Percentiles rank a stretch among this genome's conserved stretches.
Evolutionary conservation across 2,329 filamentous ascomycete genomes (phyloP).

Genomic region (Cytospora chrysosperma): DNA sequence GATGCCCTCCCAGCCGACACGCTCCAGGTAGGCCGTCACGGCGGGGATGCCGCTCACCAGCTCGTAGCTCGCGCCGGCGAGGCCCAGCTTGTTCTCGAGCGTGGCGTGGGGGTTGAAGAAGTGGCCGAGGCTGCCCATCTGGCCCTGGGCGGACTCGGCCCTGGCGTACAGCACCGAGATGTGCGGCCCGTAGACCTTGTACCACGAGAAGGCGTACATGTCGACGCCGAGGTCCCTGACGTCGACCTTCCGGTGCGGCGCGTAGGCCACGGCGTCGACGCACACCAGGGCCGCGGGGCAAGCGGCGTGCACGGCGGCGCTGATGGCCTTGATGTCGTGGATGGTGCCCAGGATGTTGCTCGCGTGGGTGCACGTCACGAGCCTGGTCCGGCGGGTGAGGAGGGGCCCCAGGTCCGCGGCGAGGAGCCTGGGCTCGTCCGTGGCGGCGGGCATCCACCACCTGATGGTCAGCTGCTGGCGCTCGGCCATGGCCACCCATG

Average conservation of each 20-base stretch:
- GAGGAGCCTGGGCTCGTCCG: conserved; percentile 58
- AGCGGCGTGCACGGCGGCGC: conserved; percentile 49
- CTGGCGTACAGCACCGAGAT: conserved; percentile 69
- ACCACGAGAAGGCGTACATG: conserved; percentile 79
- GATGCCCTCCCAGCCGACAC: conserved; percentile 47
- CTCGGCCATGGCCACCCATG: conserved; percentile 69
- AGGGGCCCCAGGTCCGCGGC: conserved; percentile 56
- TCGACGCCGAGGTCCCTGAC: conserved; percentile 68
- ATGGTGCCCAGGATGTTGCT: conserved; percentile 74
- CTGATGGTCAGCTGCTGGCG: conserved; percentile 61
- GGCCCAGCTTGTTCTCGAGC: conserved; percentile 65
- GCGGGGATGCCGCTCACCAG: conserved; percentile 60
- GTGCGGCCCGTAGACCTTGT: conserved; percentile 80
- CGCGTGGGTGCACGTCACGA: conserved; percentile 72
- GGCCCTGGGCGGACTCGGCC: conserved; percentile 48
- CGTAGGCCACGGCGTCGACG: conserved; percentile 75
- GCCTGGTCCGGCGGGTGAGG: conserved; percentile 61
- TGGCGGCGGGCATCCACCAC: conserved; percentile 62
- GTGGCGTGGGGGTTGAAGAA: conserved; percentile 64
- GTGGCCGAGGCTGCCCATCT: conserved; percentile 58
- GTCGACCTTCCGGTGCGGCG: conserved; percentile 70
- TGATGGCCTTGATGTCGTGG: conserved; percentile 59
- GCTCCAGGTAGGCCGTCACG: conserved; percentile 59
- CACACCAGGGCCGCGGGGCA: conserved; percentile 59
- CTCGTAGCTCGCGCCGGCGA: conserved; percentile 71